phyloP scores from a whole-genome alignment of 495 filamentous ascomycete genomes.

The Durotheca rogersii region DNA sequence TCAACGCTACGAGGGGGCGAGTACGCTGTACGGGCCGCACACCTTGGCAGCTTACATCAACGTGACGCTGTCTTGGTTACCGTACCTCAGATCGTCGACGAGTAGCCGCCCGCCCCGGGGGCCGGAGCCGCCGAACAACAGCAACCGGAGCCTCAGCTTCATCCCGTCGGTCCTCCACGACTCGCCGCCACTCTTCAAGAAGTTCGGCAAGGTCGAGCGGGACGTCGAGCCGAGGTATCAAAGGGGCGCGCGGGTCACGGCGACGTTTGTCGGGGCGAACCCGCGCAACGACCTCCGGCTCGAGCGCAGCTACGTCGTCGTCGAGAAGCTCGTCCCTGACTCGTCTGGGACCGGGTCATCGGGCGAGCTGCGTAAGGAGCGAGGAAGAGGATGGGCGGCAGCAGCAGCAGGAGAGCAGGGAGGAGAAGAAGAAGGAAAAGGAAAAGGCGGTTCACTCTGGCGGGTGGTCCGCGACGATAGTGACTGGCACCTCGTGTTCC shows the following conservation, averaged over 20 bases:
- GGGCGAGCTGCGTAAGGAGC: slow-evolving; percentile 37
- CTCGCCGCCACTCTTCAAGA: slow-evolving; percentile 64
- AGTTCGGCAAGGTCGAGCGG: slow-evolving; percentile 70
- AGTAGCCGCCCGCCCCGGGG: slow-evolving; percentile 53
- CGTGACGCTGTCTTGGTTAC: slow-evolving; percentile 69
- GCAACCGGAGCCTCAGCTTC: slow-evolving; percentile 76
- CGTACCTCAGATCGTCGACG: slow-evolving; percentile 59
- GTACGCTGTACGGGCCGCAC: slow-evolving; percentile 90
- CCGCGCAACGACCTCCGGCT: slow-evolving; percentile 82
- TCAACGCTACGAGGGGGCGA: slow-evolving; percentile 94
- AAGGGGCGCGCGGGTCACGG: slow-evolving; percentile 59
- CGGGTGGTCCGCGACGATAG: slow-evolving; percentile 64
- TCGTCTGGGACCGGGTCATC: not conserved
- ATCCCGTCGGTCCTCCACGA: slow-evolving; percentile 80
- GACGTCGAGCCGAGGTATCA: slow-evolving; percentile 58
- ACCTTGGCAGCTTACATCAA: slow-evolving; percentile 91
- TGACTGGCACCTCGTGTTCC: slow-evolving; percentile 79
- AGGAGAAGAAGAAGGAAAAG: slow-evolving; percentile 25
- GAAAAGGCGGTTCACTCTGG: slow-evolving; percentile 49
- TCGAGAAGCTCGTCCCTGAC: slow-evolving; percentile 58
- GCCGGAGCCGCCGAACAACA: slow-evolving; percentile 77
- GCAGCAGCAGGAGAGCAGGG: too few relatives aligned
- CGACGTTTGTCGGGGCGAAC: slow-evolving; percentile 82
- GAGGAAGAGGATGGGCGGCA: too few relatives aligned
- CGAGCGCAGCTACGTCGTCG: slow-evolving; percentile 75